These are phyloP conservation scores for Cyclotella atomus DNA, from an alignment of 108 stramenopile species.

Conservation along the genomic window DNA sequence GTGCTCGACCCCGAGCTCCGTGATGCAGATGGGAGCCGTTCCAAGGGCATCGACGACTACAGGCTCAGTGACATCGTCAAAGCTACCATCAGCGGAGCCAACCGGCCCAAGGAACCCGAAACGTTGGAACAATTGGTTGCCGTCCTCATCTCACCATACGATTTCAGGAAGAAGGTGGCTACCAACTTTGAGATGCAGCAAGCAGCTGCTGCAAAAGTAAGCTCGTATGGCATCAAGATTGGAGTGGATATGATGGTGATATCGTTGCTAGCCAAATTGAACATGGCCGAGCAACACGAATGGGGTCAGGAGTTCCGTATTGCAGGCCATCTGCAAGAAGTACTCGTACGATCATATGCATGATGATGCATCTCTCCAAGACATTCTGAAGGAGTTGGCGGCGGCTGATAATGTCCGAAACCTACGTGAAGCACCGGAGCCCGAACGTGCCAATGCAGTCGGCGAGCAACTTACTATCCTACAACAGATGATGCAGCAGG, in stretches of 20 bases:
- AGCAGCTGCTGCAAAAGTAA: neutral
- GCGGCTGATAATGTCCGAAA: too few relatives aligned
- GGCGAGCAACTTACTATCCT: neutral
- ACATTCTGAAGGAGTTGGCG: too few relatives aligned
- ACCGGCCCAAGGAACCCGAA: neutral
- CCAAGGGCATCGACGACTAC: conserved; percentile 4
- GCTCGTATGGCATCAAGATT: neutral
- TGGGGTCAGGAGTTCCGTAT: conserved; percentile 2
- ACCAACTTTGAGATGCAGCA: conserved; percentile 2
- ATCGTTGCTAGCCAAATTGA: neutral
- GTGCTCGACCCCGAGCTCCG: neutral
- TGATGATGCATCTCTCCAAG: neutral
- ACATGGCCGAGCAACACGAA: neutral
- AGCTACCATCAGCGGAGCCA: conserved; percentile 1
- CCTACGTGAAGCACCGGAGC: too few relatives aligned
- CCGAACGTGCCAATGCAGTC: too few relatives aligned
- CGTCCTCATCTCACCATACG: neutral
- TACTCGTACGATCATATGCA: neutral
- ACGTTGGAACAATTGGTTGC: neutral
- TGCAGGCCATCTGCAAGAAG: neutral
- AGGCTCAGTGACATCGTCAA: neutral
- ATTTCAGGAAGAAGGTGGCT: too few relatives aligned
- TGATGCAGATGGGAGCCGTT: neutral
- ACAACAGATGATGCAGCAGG: neutral
- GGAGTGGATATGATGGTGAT: neutral